phyloP scores from a whole-genome alignment of 2,329 filamentous ascomycete species.

The Fusarium coffeatum region DNA sequence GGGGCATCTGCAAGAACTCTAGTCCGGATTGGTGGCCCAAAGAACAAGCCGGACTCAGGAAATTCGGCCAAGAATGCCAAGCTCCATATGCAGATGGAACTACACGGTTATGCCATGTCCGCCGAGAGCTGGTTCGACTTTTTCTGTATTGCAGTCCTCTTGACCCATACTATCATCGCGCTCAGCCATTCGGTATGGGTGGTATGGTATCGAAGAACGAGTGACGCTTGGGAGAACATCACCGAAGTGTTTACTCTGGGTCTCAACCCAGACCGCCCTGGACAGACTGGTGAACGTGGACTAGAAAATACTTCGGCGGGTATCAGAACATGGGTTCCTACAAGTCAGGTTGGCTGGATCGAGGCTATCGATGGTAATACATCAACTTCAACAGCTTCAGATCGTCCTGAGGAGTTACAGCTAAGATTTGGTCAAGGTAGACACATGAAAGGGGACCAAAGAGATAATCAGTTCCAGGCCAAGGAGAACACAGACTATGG shows the following conservation, averaged over 20 bases:
- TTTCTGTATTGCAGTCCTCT: background rate
- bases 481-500: background rate
- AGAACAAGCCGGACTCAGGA: background rate
- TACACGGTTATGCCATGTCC: background rate
- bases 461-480: background rate
- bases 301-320: background rate
- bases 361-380: background rate
- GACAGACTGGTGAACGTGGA: background rate
- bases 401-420: background rate
- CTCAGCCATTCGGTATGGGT: background rate
- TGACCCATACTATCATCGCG: background rate
- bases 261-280: background rate
- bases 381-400: background rate
- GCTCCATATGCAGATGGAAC: background rate
- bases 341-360: rapidly evolving
- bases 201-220: background rate
- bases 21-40: background rate
- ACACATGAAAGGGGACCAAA: background rate
- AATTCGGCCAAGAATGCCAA: background rate
- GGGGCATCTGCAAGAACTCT: background rate
- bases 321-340: background rate
- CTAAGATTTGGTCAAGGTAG: background rate
- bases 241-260: background rate
- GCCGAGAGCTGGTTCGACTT: background rate
- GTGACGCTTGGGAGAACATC: background rate